Evolutionary conservation across 345 rosid species (phyloP).

Genomic region (Microthlaspi erraticum): DNA sequence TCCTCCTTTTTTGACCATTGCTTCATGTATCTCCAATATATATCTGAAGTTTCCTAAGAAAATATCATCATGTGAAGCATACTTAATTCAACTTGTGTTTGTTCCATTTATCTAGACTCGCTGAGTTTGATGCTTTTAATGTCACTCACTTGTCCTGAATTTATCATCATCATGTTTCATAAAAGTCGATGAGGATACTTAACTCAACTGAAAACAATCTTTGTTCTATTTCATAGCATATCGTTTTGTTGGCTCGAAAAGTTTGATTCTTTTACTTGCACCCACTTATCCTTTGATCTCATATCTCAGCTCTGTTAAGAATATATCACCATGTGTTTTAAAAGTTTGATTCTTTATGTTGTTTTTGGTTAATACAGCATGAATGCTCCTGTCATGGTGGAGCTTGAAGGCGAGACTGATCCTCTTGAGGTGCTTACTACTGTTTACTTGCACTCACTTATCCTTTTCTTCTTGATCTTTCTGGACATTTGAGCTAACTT

Average conservation of each 20-base stretch:
- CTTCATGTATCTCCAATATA: neutral
- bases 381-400: constrained; percentile 97
- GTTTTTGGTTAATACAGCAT: constrained; percentile 55
- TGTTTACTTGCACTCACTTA: neutral
- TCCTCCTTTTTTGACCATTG: neutral
- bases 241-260: neutral
- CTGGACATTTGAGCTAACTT: constrained; percentile 9
- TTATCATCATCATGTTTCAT: no score
- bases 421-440: constrained; percentile 70
- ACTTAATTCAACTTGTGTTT: neutral
- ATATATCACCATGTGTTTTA: neutral
- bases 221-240: neutral
- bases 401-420: constrained; percentile 89
- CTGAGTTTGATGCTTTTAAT: no score
- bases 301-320: neutral
- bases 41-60: neutral
- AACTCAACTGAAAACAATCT: neutral
- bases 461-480: neutral
- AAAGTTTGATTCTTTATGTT: neutral
- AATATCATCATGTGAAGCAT: neutral
- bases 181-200: no score
- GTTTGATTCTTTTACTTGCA: neutral
- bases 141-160: neutral
- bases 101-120: no score
- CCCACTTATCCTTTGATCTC: neutral